Percentiles rank a stretch among this genome's conserved stretches.
Conservation (phyloP, 345 rosid species). For the Durio zibethinus region DNA sequence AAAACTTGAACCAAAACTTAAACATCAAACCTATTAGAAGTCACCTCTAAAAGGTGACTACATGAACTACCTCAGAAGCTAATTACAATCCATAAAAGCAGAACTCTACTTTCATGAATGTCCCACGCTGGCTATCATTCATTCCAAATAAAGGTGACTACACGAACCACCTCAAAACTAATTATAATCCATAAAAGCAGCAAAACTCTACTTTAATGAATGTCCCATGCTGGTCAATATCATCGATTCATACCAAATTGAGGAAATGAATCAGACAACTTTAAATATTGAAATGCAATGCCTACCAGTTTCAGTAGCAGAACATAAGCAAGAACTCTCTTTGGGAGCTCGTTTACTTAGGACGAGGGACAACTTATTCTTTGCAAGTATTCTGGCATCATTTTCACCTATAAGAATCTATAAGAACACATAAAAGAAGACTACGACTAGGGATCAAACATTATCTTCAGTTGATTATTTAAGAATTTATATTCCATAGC, state of each 20-base stretch:
- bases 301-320: neutral
- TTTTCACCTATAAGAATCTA: neutral
- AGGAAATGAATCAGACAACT: neutral
- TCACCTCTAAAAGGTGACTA: too few relatives aligned
- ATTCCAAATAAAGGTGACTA: neutral
- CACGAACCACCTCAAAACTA: too few relatives aligned
- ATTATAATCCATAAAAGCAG: neutral
- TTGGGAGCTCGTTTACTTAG: neutral
- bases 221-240: too few relatives aligned
- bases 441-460: neutral
- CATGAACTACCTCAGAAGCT: too few relatives aligned
- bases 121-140: too few relatives aligned
- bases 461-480: neutral
- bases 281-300: too few relatives aligned
- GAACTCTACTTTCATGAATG: neutral
- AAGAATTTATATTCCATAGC: neutral
- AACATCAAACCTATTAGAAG: too few relatives aligned
- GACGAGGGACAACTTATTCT: neutral
- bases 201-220: neutral
- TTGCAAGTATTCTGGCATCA: neutral
- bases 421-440: neutral
- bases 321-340: neutral
- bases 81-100: neutral
- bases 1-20: too few relatives aligned
- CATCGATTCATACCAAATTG: neutral